Conservation (phyloP, 345 rosid genomes). For the Xanthoceras sorbifolium region DNA sequence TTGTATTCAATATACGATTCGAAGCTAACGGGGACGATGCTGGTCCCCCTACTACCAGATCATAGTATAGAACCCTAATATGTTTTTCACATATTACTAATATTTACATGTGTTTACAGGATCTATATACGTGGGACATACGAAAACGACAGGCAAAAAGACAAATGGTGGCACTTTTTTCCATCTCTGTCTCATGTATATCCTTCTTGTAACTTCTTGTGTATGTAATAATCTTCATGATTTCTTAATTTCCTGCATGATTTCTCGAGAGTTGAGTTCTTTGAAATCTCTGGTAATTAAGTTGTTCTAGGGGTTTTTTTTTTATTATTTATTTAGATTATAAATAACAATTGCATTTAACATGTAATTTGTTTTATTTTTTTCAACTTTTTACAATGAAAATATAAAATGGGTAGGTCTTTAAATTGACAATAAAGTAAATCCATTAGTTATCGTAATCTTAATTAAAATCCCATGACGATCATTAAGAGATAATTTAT, state of each 20-base stretch:
- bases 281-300: background rate
- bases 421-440: background rate
- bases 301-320: background rate
- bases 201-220: conserved; percentile 6
- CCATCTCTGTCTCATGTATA: conserved; percentile 6
- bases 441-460: background rate
- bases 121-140: conserved; percentile 15
- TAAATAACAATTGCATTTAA: too few relatives aligned
- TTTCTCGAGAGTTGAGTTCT: background rate
- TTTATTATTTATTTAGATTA: background rate
- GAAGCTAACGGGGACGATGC: background rate
- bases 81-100: background rate
- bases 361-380: background rate
- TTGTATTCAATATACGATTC: background rate
- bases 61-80: background rate
- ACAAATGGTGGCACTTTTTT: conserved; percentile 29
- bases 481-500: background rate
- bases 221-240: background rate
- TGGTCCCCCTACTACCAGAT: background rate
- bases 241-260: background rate
- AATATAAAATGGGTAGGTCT: background rate
- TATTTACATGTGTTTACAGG: conserved; percentile 7
- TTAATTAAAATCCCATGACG: too few relatives aligned
- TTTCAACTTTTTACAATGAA: too few relatives aligned
- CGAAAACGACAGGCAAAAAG: conserved; percentile 25